These are phyloP conservation scores for Annulohypoxylon stygium DNA, from an alignment of 495 filamentous ascomycete genomes.

Conservation along the genomic window DNA sequence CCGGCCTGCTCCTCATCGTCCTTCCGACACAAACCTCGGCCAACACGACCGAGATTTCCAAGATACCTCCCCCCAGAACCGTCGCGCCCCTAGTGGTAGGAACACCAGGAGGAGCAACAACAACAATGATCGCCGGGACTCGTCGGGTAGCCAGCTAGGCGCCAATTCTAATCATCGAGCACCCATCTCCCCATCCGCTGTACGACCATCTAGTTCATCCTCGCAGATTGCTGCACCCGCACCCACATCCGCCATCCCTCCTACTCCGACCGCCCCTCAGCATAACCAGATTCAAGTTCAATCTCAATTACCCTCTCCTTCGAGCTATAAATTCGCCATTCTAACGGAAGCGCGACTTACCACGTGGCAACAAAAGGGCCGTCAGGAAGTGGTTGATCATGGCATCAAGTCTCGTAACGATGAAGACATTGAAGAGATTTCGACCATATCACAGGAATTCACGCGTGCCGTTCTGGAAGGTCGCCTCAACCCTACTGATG, in stretches of 20 bases:
- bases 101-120: slow-evolving; percentile 51
- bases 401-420: slow-evolving; percentile 70
- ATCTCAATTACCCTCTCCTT: slow-evolving; percentile 44
- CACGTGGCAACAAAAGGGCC: slow-evolving; percentile 62
- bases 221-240: slow-evolving; percentile 51
- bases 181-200: slow-evolving; percentile 56
- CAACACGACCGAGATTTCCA: slow-evolving; percentile 64
- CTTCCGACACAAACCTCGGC: slow-evolving; percentile 60
- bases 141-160: slow-evolving; percentile 47
- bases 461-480: slow-evolving; percentile 77
- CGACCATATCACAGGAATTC: slow-evolving; percentile 86
- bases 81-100: slow-evolving; percentile 55
- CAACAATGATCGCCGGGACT: slow-evolving; percentile 59
- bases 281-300: slow-evolving; percentile 39
- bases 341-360: slow-evolving; percentile 62
- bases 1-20: slow-evolving; percentile 67
- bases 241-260: slow-evolving; percentile 43
- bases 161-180: slow-evolving; percentile 41
- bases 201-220: slow-evolving; percentile 61
- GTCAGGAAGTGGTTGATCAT: slow-evolving; percentile 64
- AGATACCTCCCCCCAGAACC: slow-evolving; percentile 51
- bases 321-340: slow-evolving; percentile 62
- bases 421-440: slow-evolving; percentile 74
- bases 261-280: slow-evolving; percentile 45
- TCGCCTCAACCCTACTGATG: slow-evolving; percentile 73